Evolutionary conservation across 495 filamentous ascomycete species (phyloP).

Genomic region (Sabuloglossum arenarium): DNA sequence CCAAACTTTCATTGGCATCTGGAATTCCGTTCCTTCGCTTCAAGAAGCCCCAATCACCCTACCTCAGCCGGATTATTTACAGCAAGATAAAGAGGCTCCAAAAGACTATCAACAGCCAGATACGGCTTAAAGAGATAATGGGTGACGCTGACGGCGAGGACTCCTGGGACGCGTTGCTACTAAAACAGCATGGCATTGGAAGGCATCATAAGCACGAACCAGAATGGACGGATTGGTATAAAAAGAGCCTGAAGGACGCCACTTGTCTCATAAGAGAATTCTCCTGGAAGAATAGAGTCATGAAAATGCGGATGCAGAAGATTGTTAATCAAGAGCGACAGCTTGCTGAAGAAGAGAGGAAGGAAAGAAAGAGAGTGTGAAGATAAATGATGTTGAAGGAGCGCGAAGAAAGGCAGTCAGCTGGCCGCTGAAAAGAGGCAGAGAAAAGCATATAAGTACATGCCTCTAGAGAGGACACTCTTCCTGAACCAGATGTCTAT

Average conservation of each 20-base stretch:
- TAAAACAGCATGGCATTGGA: background rate
- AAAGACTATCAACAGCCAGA: background rate
- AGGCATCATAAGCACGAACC: background rate
- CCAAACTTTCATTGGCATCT: slow-evolving; percentile 29
- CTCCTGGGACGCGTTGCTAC: background rate
- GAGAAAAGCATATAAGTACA: background rate
- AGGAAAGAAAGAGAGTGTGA: background rate
- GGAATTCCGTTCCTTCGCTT: slow-evolving; percentile 50
- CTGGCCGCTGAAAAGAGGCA: background rate
- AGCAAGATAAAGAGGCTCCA: slow-evolving; percentile 19
- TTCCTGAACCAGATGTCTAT: background rate
- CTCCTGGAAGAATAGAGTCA: background rate
- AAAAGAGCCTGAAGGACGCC: background rate
- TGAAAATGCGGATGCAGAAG: background rate
- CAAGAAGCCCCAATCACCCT: slow-evolving; percentile 42
- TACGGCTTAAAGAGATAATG: background rate
- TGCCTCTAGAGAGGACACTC: no score
- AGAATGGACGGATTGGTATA: background rate
- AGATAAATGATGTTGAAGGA: background rate
- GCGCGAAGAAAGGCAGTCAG: background rate
- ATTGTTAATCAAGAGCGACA: background rate
- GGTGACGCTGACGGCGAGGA: background rate
- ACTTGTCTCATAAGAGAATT: background rate
- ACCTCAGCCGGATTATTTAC: slow-evolving; percentile 33
- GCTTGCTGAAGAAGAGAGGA: background rate